A percentile compares a stretch with the other conserved stretches of the same genome.
phyloP scores from a whole-genome alignment of 495 filamentous ascomycete species.

The Penicillium angulare region DNA sequence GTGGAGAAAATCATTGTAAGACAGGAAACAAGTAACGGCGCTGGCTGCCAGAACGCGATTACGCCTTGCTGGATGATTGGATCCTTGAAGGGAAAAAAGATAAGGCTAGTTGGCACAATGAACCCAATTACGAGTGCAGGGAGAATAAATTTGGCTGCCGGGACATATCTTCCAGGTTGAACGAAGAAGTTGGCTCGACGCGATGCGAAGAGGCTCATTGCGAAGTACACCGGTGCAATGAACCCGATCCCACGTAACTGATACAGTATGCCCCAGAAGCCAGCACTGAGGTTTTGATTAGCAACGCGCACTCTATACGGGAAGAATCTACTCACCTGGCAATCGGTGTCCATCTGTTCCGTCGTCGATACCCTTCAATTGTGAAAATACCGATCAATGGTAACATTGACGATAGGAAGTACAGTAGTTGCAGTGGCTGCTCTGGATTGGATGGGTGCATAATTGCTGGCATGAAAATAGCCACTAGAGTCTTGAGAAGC shows the following conservation, averaged over 20 bases:
- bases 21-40: background rate
- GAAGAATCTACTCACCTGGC: background rate
- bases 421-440: conserved; percentile 12
- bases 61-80: background rate
- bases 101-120: background rate
- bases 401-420: conserved; percentile 13
- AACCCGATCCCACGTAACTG: conserved; percentile 20
- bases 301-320: background rate
- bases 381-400: conserved; percentile 17
- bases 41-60: background rate
- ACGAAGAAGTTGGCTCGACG: conserved; percentile 1
- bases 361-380: conserved; percentile 15
- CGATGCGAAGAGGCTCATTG: conserved; percentile 5
- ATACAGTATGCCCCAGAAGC: conserved; percentile 15
- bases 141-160: conserved; percentile 8
- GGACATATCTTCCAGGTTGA: background rate
- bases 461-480: conserved; percentile 11
- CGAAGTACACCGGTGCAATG: conserved; percentile 17
- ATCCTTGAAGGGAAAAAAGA: background rate
- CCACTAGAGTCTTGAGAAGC: conserved; percentile 5
- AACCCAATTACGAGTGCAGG: conserved; percentile 15
- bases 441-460: background rate
- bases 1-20: background rate
- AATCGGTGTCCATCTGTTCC: conserved; percentile 14
- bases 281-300: background rate